Conservation (phyloP, 1,284 basidiomycete genomes). For the Crepidotus sp. region DNA sequence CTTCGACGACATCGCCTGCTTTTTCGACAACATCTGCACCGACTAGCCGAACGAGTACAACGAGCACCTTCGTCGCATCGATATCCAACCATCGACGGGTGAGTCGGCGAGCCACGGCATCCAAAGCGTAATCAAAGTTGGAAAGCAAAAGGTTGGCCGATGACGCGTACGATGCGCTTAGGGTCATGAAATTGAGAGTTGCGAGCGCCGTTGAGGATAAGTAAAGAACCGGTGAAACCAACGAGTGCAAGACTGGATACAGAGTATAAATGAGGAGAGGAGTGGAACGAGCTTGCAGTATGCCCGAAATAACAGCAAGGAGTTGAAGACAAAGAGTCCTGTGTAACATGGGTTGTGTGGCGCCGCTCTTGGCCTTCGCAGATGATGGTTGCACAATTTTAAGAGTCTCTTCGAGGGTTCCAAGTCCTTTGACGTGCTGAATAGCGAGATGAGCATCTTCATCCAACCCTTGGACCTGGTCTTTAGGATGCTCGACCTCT, state of each 20-base stretch:
- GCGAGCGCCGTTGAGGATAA: slow-evolving; percentile 65
- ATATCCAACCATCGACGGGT: slow-evolving; percentile 70
- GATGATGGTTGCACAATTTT: slow-evolving; percentile 27
- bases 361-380: slow-evolving; percentile 17
- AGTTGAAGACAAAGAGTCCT: slow-evolving; percentile 61
- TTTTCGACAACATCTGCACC: slow-evolving; percentile 78
- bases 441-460: slow-evolving; percentile 29
- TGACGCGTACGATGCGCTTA: slow-evolving; percentile 71
- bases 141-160: slow-evolving; percentile 78
- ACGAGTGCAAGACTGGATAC: slow-evolving; percentile 77
- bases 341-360: slow-evolving; percentile 44
- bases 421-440: slow-evolving; percentile 49
- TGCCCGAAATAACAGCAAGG: slow-evolving; percentile 58
- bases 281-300: slow-evolving; percentile 59
- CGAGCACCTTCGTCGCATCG: slow-evolving; percentile 73
- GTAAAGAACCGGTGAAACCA: slow-evolving; percentile 61
- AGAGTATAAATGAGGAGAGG: slow-evolving; percentile 70
- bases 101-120: slow-evolving; percentile 75
- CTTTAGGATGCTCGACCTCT: slow-evolving; percentile 22
- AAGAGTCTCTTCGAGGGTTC: slow-evolving; percentile 35
- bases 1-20: slow-evolving; percentile 87
- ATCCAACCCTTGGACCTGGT: slow-evolving; percentile 19
- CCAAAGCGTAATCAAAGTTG: slow-evolving; percentile 91
- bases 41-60: slow-evolving; percentile 75
- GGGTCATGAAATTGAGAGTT: slow-evolving; percentile 60